Evolutionary conservation across 1,139 yeast species (phyloP).

Genomic region (Barnettozyma hawaiiensis): DNA sequence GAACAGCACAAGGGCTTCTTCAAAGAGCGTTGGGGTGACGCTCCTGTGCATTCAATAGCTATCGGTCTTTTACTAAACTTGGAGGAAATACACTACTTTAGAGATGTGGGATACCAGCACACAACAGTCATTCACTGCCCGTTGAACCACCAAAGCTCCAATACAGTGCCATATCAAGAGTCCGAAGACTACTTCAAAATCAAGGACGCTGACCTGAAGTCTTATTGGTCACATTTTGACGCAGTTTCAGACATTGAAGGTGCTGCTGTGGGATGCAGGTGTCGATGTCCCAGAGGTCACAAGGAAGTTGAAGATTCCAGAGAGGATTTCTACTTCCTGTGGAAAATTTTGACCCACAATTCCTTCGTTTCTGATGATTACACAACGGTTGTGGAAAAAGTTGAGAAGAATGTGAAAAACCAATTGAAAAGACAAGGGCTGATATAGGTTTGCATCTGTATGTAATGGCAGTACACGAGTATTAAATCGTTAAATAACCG

Average conservation of each 20-base stretch:
- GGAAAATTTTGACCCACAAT: slow-evolving; percentile 31
- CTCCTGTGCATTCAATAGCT: slow-evolving; percentile 85
- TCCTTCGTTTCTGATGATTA: slow-evolving; percentile 1
- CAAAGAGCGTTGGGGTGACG: slow-evolving; percentile 93
- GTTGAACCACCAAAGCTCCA: slow-evolving; percentile 44
- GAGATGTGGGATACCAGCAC: slow-evolving; percentile 87
- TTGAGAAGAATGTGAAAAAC: slow-evolving; percentile 6
- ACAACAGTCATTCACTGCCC: slow-evolving; percentile 83
- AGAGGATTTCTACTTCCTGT: slow-evolving; percentile 34
- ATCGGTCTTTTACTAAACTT: slow-evolving; percentile 64
- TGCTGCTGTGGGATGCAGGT: slow-evolving; percentile 79
- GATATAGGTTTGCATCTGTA: too few relatives aligned
- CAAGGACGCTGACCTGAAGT: slow-evolving; percentile 15
- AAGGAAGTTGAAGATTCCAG: slow-evolving; percentile 38
- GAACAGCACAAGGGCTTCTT: slow-evolving; percentile 78
- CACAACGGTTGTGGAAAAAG: not conserved
- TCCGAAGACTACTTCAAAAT: slow-evolving; percentile 11
- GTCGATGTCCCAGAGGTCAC: slow-evolving; percentile 57
- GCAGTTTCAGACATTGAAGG: slow-evolving; percentile 38
- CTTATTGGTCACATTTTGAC: slow-evolving; percentile 35
- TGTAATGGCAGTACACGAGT: too few relatives aligned
- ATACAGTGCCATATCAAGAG: slow-evolving; percentile 38
- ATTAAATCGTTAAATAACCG: slow-evolving; percentile 7
- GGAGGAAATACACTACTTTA: slow-evolving; percentile 74
- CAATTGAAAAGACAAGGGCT: not conserved